A percentile compares a stretch with the other conserved stretches of the same genome.
These are phyloP conservation scores for Aspergillus quadrilineatus DNA, from an alignment of 2,329 filamentous ascomycete species.

Conservation along the genomic window DNA sequence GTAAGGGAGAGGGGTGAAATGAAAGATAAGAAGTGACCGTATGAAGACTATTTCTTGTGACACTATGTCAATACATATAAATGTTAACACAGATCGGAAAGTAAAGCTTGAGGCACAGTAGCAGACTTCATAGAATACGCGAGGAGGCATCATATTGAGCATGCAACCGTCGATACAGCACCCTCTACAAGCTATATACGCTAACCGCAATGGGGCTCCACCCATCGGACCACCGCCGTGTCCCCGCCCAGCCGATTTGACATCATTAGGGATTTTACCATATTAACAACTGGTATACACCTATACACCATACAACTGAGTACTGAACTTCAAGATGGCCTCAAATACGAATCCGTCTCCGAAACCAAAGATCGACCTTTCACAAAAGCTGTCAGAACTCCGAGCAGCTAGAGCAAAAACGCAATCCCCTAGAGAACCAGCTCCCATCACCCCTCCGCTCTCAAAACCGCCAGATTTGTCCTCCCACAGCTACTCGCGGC, in stretches of 20 bases:
- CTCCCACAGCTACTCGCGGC: slow-evolving; percentile 62
- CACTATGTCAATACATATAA: too few relatives aligned
- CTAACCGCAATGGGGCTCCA: too few relatives aligned
- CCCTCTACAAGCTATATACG: too few relatives aligned
- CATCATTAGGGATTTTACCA: not conserved
- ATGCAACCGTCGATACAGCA: too few relatives aligned
- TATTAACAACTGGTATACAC: not conserved
- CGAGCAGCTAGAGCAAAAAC: slow-evolving; percentile 38
- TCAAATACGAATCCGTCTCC: slow-evolving; percentile 20
- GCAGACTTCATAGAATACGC: too few relatives aligned
- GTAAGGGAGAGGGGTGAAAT: slow-evolving; percentile 36
- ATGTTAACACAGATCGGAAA: too few relatives aligned
- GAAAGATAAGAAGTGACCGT: slow-evolving; percentile 17
- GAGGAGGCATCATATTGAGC: too few relatives aligned
- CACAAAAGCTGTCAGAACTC: slow-evolving; percentile 41
- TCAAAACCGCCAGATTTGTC: slow-evolving; percentile 65
- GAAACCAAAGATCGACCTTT: slow-evolving; percentile 36
- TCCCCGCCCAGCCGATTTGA: not conserved
- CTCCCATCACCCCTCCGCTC: slow-evolving; percentile 73
- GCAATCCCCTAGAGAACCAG: slow-evolving; percentile 49
- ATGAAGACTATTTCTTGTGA: too few relatives aligned
- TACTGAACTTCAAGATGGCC: slow-evolving; percentile 22
- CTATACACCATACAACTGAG: not conserved
- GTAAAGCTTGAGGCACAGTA: too few relatives aligned
- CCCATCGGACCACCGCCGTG: too few relatives aligned